Base-by-base conservation (phyloP, 2,329 filamentous ascomycete genomes). In the Colletotrichum simmondsii region DNA sequence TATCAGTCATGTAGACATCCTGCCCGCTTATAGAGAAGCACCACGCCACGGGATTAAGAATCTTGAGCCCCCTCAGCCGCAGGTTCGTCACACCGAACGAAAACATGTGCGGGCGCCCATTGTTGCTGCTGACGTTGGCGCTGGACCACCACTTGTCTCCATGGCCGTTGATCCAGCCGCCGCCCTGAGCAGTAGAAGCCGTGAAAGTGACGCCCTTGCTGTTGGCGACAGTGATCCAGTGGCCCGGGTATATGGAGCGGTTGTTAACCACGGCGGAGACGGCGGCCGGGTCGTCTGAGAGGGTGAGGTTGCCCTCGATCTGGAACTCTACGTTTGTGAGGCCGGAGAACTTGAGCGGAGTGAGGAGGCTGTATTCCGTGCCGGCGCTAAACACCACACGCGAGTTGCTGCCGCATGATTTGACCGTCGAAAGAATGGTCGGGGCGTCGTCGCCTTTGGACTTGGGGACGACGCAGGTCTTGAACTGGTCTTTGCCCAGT, bases 1-100 rank as follows among this genome's bases (percentile, higher is more conserved):
- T 71, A 46, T 71, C 68, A 7, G 68, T 71, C 68, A 66, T 71
- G 56, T 66, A 71, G 24, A 71, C 54, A 35, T 71, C 68, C 22
- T 60, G 19, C 32, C 68, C 68, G 7, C 56, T 54, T 56, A 71
- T 46, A 2, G 68, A 66, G 19, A 71, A 71, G 46, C 37, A 46
- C 62, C 68, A 71, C 1, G 68, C 68, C 5, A 71, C 68, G 10
- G 68, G 68, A 26, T 71, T 71, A 10, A 71, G 30, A 3, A 66
- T 42, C 46, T 66, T 71, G 6, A 71, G 30, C 7, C 68, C 62
- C 3, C 68, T 56, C 10, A 71, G 32, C 11, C 62, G 68, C 4
- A 71, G n/a, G 1, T 56, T 54, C 0, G 68, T 71, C 22, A 61
- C 62, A 14, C 62, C 24, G 6, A 71, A 71, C 8, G 68, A 49